Evolutionary conservation across 805 yeast species (phyloP).

Genomic region (Ogataea ramenticola): DNA sequence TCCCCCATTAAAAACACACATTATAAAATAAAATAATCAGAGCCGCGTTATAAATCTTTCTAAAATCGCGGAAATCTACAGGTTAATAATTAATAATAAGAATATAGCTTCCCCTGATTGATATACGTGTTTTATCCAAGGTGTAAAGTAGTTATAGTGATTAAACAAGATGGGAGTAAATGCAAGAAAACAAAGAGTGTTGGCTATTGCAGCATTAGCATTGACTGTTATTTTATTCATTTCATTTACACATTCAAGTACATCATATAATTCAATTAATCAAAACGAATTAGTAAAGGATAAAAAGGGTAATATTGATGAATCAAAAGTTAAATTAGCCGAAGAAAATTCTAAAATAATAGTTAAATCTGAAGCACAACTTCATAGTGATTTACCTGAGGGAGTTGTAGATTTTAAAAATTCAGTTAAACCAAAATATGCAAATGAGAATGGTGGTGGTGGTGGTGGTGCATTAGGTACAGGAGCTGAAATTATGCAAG

Average conservation of each 20-base stretch:
- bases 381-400: too few species aligned
- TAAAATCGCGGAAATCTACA: too few species aligned
- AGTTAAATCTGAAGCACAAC: slow-evolving; percentile 17
- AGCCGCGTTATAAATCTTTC: too few species aligned
- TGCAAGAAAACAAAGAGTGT: slow-evolving; percentile 31
- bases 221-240: slow-evolving; percentile 30
- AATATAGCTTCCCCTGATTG: too few species aligned
- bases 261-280: slow-evolving; percentile 6
- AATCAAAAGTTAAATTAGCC: slow-evolving; percentile 30
- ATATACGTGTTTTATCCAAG: too few species aligned
- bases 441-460: background rate
- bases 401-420: too few species aligned
- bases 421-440: background rate
- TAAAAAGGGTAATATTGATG: slow-evolving; percentile 32
- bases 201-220: slow-evolving; percentile 34
- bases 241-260: slow-evolving; percentile 15
- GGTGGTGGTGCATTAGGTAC: slow-evolving; percentile 3
- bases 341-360: slow-evolving; percentile 22
- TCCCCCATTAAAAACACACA: too few species aligned
- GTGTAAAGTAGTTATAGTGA: too few species aligned
- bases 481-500: too few species aligned
- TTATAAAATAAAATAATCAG: too few species aligned
- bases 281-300: slow-evolving; percentile 23
- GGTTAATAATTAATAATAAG: too few species aligned
- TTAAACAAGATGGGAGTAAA: slow-evolving; percentile 6